Conservation (phyloP, 257 asterid species). For the Solanum paucissectum region DNA sequence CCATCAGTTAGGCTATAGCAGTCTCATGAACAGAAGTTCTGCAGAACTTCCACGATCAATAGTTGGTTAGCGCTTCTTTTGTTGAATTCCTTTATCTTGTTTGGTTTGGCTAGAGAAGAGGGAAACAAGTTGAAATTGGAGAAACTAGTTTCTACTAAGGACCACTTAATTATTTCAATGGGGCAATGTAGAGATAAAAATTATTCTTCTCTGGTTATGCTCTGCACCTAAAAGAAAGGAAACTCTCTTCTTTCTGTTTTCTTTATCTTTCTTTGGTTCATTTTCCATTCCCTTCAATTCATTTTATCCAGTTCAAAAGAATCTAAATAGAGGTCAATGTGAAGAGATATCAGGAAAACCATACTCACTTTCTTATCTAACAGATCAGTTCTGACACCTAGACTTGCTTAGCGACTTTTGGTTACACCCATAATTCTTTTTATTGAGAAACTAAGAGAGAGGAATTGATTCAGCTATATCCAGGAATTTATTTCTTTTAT, state of each 20-base stretch:
- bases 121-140: neutral
- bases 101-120: neutral
- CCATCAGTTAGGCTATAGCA: neutral
- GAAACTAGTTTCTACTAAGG: neutral
- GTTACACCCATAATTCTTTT: neutral
- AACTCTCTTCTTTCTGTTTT: neutral
- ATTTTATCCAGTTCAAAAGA: neutral
- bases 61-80: neutral
- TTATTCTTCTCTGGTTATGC: neutral
- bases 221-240: neutral
- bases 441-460: neutral
- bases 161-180: neutral
- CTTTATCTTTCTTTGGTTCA: neutral
- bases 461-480: neutral
- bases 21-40: neutral
- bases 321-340: neutral
- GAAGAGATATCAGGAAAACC: neutral
- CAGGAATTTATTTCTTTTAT: neutral
- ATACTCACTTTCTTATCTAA: neutral
- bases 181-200: neutral
- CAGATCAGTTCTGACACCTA: neutral
- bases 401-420: neutral
- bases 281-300: neutral
- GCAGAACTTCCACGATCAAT: neutral
- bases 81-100: neutral